Base-by-base conservation (phyloP, 805 yeast species). In the Candida schatavii region DNA sequence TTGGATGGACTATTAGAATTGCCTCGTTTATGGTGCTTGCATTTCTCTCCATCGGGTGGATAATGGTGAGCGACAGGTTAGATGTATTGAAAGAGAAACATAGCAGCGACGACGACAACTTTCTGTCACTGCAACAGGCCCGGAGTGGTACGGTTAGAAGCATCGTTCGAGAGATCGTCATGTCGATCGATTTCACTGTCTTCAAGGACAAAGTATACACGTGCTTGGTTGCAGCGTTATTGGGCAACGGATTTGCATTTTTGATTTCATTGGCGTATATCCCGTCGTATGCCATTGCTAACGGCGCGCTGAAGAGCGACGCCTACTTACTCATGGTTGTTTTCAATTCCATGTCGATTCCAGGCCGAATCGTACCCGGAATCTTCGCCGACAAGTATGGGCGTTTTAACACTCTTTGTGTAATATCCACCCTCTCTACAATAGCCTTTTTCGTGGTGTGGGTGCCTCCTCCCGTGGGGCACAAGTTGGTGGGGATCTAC, bases 171-270 rank as follows among this genome's bases (percentile, higher is more conserved):
- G 50, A 54, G 33, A 52, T 58, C 10, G 9, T 54, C 3, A 49
- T 47, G 32, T 52, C 63, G 7, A 51, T 61, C 27, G 60, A 57
- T 43, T 39, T 55, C n/a, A 46, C 36, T n/a, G 54, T 54, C 9
- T 59, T 61, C 44, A 56, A 52, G 42, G 54, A 56, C 35, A 46
- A 31, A 33, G 49, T 50, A 18, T 61, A 50, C 42, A 37, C 56
- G 3, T 44, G 52, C 36, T 37, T 61, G 22, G 63, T 57, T n/a
- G 21, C 54, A 15, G 54, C 59, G 14, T 47, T 59, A 33, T 42
- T 59, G 11, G 59, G 59, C 6, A 59, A 59, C 45, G 62, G 65
- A n/a, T 51, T 58, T 47, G 62, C 62, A 17, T 57, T 58, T 44
- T 46, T 56, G 42, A 44, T 57, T 7, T 45, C 64, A 15, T 38